These are phyloP conservation scores for Echites panduratus DNA, from an alignment of 257 asterid species.

Conservation along the genomic window DNA sequence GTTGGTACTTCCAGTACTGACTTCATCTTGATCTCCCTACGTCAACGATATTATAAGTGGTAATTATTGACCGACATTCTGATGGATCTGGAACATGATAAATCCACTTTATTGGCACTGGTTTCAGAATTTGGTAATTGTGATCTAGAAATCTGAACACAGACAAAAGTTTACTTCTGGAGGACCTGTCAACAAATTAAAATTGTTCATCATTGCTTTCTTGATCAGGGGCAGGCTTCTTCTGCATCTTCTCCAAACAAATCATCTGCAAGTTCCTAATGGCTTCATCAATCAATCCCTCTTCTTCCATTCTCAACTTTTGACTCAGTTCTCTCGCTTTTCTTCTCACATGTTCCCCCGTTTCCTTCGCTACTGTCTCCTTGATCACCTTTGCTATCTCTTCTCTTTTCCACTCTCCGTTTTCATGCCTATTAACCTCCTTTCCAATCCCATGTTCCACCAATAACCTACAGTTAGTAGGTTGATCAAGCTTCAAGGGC, in stretches of 20 bases:
- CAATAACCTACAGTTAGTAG: conserved; percentile 7
- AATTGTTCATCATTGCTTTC: not conserved
- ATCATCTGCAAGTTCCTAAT: conserved; percentile 3
- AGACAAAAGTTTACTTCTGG: no score
- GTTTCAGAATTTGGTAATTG: no score
- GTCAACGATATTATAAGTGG: no score
- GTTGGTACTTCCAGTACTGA: no score
- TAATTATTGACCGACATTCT: no score
- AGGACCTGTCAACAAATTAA: no score
- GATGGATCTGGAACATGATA: no score
- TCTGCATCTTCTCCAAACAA: not conserved
- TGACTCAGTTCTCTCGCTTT: conserved; percentile 8
- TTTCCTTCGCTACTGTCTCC: conserved; percentile 1
- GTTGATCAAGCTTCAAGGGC: conserved; percentile 11
- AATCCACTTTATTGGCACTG: no score
- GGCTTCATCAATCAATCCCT: conserved; percentile 6
- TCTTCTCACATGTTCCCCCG: not conserved
- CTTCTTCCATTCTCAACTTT: not conserved
- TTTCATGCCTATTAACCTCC: conserved; percentile 13
- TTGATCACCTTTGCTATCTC: not conserved
- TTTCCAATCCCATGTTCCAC: conserved; percentile 2
- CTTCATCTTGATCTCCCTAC: no score
- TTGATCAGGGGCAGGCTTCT: not conserved
- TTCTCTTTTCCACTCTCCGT: conserved; percentile 5
- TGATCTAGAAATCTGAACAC: no score